Conservation (phyloP, 2,329 filamentous ascomycete species). For the Colletotrichum tofieldiae region DNA sequence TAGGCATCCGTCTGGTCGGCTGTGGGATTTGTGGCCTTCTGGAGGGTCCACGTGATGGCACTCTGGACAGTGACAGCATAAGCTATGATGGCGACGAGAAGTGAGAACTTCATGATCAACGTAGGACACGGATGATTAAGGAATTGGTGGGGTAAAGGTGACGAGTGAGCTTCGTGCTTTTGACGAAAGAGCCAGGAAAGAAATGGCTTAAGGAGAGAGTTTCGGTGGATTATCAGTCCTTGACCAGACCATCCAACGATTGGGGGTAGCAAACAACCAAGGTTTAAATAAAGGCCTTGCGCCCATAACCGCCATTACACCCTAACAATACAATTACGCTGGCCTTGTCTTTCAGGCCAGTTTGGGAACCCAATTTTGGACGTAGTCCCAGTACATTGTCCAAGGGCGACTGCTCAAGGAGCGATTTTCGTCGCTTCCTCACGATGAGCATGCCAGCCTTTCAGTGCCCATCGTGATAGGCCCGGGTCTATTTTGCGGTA, state of each 20-base stretch:
- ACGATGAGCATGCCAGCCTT: not conserved
- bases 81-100: conserved; percentile 48
- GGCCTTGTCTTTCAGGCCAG: not conserved
- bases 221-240: not conserved
- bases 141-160: not conserved
- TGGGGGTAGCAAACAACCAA: not conserved
- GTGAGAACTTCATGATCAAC: conserved; percentile 45
- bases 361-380: not conserved
- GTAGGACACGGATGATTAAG: too few relatives aligned
- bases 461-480: not conserved
- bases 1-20: conserved; percentile 62
- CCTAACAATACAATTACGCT: not conserved
- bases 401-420: not conserved
- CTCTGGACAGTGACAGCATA: conserved; percentile 54
- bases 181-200: not conserved
- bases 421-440: not conserved
- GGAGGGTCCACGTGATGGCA: conserved; percentile 56
- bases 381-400: not conserved
- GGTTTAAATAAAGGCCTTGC: not conserved
- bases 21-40: conserved; percentile 57
- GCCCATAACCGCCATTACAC: too few relatives aligned
- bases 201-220: not conserved
- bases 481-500: not conserved
- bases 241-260: not conserved
- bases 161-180: too few relatives aligned